A percentile compares a stretch with the other conserved stretches of the same genome.
These are phyloP conservation scores for Tuber aestivum DNA, from an alignment of 495 filamentous ascomycete genomes.

Conservation along the genomic window DNA sequence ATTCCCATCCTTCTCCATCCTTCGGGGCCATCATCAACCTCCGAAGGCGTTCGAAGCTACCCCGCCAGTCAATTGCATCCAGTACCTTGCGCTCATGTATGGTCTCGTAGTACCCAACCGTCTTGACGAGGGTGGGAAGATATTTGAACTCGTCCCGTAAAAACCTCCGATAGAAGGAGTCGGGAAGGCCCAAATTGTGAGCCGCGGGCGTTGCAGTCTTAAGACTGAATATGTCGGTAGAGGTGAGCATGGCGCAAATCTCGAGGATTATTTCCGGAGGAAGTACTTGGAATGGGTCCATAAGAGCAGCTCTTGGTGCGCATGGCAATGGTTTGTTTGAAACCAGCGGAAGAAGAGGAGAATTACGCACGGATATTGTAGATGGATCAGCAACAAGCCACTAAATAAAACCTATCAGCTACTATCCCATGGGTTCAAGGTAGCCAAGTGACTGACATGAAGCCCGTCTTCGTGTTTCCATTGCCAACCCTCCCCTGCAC, in stretches of 20 bases:
- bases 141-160: conserved; percentile 42
- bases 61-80: conserved; percentile 38
- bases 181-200: conserved; percentile 34
- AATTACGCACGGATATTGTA: conserved; percentile 35
- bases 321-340: conserved; percentile 14
- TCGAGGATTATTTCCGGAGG: conserved; percentile 41
- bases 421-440: background rate
- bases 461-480: conserved; percentile 43
- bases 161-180: conserved; percentile 40
- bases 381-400: conserved; percentile 42
- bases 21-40: conserved; percentile 35
- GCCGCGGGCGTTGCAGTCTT: conserved; percentile 38
- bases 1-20: conserved; percentile 31
- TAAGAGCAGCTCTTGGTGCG: conserved; percentile 26
- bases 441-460: conserved; percentile 36
- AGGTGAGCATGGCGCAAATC: conserved; percentile 38
- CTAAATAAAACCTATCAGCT: conserved; percentile 13
- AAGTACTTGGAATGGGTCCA: conserved; percentile 37
- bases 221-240: conserved; percentile 41
- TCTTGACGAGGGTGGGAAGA: conserved; percentile 32
- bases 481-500: conserved; percentile 41
- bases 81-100: conserved; percentile 1
- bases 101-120: conserved; percentile 25
- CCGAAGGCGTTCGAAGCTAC: conserved; percentile 39
- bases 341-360: conserved; percentile 24